phyloP scores from a whole-genome alignment of 371 early-diverging fungal genomes.

The Fennellomyces sp. region DNA sequence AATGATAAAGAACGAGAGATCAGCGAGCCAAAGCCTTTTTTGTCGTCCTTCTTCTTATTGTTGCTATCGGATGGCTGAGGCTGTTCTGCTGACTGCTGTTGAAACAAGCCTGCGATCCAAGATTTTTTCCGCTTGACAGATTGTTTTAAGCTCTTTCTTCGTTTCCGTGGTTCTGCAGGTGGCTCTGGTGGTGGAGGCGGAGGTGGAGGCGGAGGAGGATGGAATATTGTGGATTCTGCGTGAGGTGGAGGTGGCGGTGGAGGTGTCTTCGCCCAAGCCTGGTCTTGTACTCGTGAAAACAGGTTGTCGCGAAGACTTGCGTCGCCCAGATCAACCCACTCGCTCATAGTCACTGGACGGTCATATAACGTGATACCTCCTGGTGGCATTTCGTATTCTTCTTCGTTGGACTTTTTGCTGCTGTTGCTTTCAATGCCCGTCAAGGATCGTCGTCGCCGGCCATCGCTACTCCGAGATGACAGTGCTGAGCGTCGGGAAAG shows the following conservation, averaged over 20 bases:
- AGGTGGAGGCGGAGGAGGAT: constrained; percentile 6
- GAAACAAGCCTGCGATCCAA: constrained; percentile 1
- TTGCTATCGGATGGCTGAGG: background rate
- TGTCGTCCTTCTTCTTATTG: background rate
- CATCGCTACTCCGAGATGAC: constrained; percentile 13
- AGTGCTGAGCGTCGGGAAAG: constrained; percentile 21
- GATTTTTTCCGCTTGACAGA: constrained; percentile 4
- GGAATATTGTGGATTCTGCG: background rate
- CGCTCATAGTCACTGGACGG: constrained; percentile 48
- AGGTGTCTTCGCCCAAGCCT: constrained; percentile 4
- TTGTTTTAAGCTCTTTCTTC: constrained; percentile 7
- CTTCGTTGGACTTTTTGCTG: background rate
- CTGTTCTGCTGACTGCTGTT: background rate
- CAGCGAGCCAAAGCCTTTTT: constrained; percentile 25
- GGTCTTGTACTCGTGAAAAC: constrained; percentile 24
- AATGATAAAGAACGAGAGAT: constrained; percentile 28
- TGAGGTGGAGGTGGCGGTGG: background rate
- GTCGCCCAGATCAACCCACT: constrained; percentile 49
- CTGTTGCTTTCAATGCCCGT: constrained; percentile 1
- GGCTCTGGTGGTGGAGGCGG: constrained; percentile 5
- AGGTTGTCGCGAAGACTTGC: constrained; percentile 20
- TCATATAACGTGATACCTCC: constrained; percentile 35
- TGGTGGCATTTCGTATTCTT: background rate
- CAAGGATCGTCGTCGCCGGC: constrained; percentile 1
- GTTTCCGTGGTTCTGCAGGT: constrained; percentile 3